phyloP scores from a whole-genome alignment of 2,329 filamentous ascomycete species.

The Scedosporium boydii region DNA sequence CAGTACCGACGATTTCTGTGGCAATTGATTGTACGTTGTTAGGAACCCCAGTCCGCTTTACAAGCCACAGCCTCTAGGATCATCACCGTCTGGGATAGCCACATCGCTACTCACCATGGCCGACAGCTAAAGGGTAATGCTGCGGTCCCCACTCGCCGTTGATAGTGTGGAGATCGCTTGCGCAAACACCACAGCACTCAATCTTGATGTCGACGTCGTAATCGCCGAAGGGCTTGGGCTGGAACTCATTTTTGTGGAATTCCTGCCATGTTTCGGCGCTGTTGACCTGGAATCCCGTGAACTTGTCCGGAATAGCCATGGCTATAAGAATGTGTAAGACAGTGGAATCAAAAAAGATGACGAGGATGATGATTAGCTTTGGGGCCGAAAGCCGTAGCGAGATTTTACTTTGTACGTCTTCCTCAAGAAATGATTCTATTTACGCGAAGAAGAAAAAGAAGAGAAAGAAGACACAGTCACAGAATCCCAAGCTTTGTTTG shows the following conservation, averaged over 20 bases:
- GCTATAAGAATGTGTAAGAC: background rate
- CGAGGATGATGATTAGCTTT: too few species aligned
- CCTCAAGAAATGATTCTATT: too few species aligned
- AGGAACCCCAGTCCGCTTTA: background rate
- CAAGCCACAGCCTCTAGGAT: background rate
- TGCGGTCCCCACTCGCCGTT: constrained; percentile 53
- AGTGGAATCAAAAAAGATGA: background rate
- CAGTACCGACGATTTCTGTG: constrained; percentile 54
- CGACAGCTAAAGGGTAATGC: constrained; percentile 49
- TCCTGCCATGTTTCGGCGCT: constrained; percentile 43
- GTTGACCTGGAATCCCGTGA: constrained; percentile 51
- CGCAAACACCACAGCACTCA: constrained; percentile 63
- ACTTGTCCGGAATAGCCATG: constrained; percentile 50
- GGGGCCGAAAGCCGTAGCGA: too few species aligned
- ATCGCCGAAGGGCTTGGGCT: constrained; percentile 74
- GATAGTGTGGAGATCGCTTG: constrained; percentile 58
- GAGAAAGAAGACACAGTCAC: too few species aligned
- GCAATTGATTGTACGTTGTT: background rate
- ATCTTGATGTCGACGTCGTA: constrained; percentile 78
- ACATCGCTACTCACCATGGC: constrained; percentile 34
- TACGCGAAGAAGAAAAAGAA: too few species aligned
- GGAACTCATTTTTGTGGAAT: constrained; percentile 65
- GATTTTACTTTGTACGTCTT: too few species aligned
- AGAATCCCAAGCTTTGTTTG: too few species aligned
- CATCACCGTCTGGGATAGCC: background rate